Base-by-base conservation (phyloP, 2,329 filamentous ascomycete genomes). In the Coniella lustricola region DNA sequence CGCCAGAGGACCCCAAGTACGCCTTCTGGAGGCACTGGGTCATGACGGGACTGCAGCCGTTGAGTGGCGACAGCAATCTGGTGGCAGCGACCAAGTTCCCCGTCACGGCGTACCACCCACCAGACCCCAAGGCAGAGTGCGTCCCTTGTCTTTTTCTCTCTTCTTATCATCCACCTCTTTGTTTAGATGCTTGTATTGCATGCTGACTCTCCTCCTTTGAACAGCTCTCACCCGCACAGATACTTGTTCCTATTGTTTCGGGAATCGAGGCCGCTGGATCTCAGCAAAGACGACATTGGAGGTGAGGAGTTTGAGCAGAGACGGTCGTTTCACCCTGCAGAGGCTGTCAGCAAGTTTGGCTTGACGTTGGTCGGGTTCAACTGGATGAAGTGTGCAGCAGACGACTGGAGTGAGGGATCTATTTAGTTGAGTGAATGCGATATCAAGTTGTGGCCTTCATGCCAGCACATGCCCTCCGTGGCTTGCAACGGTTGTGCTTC, bases 21-120 rank as follows among this genome's bases (percentile, higher is more conserved):
- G 71, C 73, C 0, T 77, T 73, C 56, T 78, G 74, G 74, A 64
- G 75, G 17, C 75, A 79, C 55, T 78, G 73, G 72, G 65, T 79
- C 21, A 58, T 76, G 0, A 60, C 65, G 3, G 69, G 70, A 0
- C 39, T 73, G 44, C 63, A 62, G 48, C 64, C 69, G 2, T 34
- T 59, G 37, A 49, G 54, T 21, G 55, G 48, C 2, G 56, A 54
- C 1, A 54, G 54, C 10, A 56, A 48, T 2, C 55, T 56, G 2
- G 59, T 60, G 4, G 60, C 57, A 0, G 52, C 61, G 53, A 60
- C 61, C 8, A 64, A 64, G 50, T 58, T 57, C 32, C 58, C 64
- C 12, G 48, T 72, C 44, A 73, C 71, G 3, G 63, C 65, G 31
- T 74, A 72, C 52, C 60, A 72, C 14, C 69, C 65, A 0, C 70